Evolutionary conservation across 2,329 filamentous ascomycete genomes (phyloP).

Genomic region (Shiraia bambusicola): DNA sequence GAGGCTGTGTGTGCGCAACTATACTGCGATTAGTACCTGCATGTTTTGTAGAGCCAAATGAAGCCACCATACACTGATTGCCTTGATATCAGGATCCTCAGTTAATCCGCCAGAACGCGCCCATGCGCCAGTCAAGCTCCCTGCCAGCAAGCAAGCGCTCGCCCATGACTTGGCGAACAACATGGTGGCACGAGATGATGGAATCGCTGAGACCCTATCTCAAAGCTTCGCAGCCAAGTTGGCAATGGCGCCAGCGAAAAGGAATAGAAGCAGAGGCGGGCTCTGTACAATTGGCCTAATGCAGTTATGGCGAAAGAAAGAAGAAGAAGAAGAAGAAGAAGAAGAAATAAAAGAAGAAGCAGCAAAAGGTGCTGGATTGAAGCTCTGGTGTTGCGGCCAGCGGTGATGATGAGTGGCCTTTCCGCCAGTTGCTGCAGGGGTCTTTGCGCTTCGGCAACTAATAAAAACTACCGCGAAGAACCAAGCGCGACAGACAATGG

Average conservation of each 20-base stretch:
- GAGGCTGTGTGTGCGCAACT: slow-evolving; percentile 87
- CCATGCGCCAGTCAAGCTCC: slow-evolving; percentile 33
- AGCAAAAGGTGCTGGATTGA: slow-evolving; percentile 23
- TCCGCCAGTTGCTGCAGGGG: slow-evolving; percentile 30
- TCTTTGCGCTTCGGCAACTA: slow-evolving; percentile 17
- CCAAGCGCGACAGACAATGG: slow-evolving; percentile 12
- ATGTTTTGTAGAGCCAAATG: slow-evolving; percentile 13
- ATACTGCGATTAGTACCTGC: slow-evolving; percentile 23
- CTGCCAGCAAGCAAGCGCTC: slow-evolving; percentile 42
- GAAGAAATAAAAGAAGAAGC: slow-evolving; percentile 28
- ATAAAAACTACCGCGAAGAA: slow-evolving; percentile 18
- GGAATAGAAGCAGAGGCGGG: slow-evolving; percentile 30
- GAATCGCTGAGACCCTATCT: slow-evolving; percentile 17
- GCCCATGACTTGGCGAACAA: slow-evolving; percentile 39
- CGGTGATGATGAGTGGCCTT: slow-evolving; percentile 37
- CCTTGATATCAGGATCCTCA: slow-evolving; percentile 57
- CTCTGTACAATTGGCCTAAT: slow-evolving; percentile 23
- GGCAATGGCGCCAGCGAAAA: slow-evolving; percentile 14
- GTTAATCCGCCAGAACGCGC: slow-evolving; percentile 33
- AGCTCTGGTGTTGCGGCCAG: slow-evolving; percentile 7
- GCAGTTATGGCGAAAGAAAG: slow-evolving; percentile 2
- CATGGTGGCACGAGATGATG: slow-evolving; percentile 30
- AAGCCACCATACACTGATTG: slow-evolving; percentile 59
- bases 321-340: slow-evolving; percentile 8
- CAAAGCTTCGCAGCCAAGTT: slow-evolving; percentile 7